Evolutionary conservation across 129 eudicot species (phyloP).

Genomic region (Silybum marianum): DNA sequence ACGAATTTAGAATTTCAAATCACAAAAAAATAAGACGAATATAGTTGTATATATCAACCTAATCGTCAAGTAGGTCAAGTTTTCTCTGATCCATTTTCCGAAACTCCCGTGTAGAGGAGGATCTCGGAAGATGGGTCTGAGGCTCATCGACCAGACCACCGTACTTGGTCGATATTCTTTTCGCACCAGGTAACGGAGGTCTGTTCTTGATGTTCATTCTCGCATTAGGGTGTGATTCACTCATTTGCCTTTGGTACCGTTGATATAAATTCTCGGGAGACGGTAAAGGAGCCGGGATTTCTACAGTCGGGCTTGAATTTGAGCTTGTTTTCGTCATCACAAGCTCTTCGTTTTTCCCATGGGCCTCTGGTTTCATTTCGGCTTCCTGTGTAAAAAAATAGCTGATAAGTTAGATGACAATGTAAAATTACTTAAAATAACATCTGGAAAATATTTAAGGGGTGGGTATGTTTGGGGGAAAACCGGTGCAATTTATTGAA

Average conservation of each 20-base stretch:
- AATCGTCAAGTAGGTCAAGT: conserved; percentile 19
- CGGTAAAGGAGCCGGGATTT: conserved; percentile 13
- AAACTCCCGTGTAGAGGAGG: conserved; percentile 49
- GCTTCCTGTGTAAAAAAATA: conserved; percentile 16
- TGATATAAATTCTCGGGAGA: background rate
- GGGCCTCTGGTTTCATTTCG: conserved; percentile 14
- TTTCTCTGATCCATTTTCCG: conserved; percentile 28
- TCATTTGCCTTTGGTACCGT: conserved; percentile 20
- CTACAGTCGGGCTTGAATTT: background rate
- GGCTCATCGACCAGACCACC: conserved; percentile 14
- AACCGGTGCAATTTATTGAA: background rate
- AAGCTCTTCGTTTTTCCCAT: conserved; percentile 12
- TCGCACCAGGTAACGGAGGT: conserved; percentile 42
- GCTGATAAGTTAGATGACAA: background rate
- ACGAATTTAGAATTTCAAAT: background rate
- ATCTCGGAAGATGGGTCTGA: conserved; percentile 41
- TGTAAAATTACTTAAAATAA: background rate
- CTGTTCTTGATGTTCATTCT: conserved; percentile 33
- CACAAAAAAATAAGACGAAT: background rate
- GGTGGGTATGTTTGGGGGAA: no score
- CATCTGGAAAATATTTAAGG: background rate
- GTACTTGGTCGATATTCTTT: conserved; percentile 24
- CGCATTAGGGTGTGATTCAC: conserved; percentile 34
- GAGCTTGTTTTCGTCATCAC: background rate
- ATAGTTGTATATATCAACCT: conserved; percentile 16